Conservation (phyloP, 148 eudicot species). For the Vaccinium myrtillus region DNA sequence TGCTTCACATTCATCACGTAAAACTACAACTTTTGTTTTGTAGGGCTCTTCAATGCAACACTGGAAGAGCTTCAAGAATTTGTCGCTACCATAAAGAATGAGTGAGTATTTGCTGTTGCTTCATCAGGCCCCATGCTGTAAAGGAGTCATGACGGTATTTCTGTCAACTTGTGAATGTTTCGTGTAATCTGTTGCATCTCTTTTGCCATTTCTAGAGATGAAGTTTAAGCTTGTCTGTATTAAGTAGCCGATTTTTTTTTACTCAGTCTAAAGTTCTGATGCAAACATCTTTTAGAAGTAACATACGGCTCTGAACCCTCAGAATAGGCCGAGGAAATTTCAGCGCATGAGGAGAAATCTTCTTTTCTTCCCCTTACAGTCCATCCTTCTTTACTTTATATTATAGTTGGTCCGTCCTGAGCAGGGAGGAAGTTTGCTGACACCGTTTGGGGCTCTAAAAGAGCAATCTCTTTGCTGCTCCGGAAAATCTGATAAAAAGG, state of each 20-base stretch:
- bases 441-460: too few species aligned
- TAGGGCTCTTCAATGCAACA: slow-evolving; percentile 21
- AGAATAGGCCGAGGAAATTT: not conserved
- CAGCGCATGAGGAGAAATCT: not conserved
- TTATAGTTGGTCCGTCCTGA: too few species aligned
- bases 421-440: too few species aligned
- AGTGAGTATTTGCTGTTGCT: slow-evolving; percentile 6
- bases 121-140: not conserved
- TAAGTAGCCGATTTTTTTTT: not conserved
- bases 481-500: too few species aligned
- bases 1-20: not conserved
- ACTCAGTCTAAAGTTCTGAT: not conserved
- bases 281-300: not conserved
- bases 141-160: not conserved
- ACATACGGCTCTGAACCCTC: not conserved
- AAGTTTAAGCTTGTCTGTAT: not conserved
- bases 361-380: too few species aligned
- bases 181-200: not conserved
- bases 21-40: slow-evolving; percentile 10
- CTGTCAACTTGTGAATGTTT: not conserved
- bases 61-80: slow-evolving; percentile 25
- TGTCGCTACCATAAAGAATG: slow-evolving; percentile 12
- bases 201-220: not conserved
- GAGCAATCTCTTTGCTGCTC: too few species aligned
- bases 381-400: too few species aligned